Percentiles rank a stretch among this genome's conserved stretches.
phyloP scores from a whole-genome alignment of 768 basidiomycete species.

The Chlorophyllum brunneum region DNA sequence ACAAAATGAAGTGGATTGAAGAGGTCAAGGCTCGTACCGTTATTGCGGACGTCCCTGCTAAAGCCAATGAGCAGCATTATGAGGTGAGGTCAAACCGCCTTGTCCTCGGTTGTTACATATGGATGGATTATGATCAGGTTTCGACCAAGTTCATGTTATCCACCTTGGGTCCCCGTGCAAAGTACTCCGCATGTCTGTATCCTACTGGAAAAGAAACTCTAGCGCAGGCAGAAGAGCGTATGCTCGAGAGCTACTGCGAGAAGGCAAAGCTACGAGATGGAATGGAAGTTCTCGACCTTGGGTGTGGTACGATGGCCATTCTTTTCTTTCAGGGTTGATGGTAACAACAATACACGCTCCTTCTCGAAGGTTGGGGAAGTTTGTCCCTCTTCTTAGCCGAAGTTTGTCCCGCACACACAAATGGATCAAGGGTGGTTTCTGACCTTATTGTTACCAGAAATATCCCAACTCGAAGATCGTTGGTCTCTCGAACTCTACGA shows the following conservation, averaged over 20 bases:
- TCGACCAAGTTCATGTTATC: slow-evolving; percentile 60
- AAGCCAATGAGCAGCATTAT: slow-evolving; percentile 76
- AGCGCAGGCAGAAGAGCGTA: slow-evolving; percentile 59
- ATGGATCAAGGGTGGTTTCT: background rate
- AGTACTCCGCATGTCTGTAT: slow-evolving; percentile 66
- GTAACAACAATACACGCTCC: background rate
- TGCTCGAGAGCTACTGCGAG: slow-evolving; percentile 63
- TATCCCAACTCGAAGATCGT: slow-evolving; percentile 62
- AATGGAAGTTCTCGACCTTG: slow-evolving; percentile 60
- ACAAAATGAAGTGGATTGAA: slow-evolving; percentile 67
- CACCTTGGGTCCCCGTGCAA: slow-evolving; percentile 61
- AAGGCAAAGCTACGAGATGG: slow-evolving; percentile 63
- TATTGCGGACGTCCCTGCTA: slow-evolving; percentile 60
- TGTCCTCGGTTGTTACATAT: background rate
- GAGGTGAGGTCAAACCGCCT: slow-evolving; percentile 52
- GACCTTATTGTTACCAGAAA: slow-evolving; percentile 37
- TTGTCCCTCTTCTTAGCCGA: slow-evolving; percentile 61
- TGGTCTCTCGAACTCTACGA: slow-evolving; percentile 63
- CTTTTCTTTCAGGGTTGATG: background rate
- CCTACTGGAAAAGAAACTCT: slow-evolving; percentile 56
- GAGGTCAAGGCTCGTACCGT: slow-evolving; percentile 42
- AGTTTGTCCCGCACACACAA: slow-evolving; percentile 25
- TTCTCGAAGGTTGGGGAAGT: slow-evolving; percentile 62
- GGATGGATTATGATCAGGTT: too few species aligned
- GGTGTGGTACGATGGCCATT: slow-evolving; percentile 45